A percentile compares a stretch with the other conserved stretches of the same genome.
phyloP scores from a whole-genome alignment of 169 alveolate species.

The Hepatocystis sp. region DNA sequence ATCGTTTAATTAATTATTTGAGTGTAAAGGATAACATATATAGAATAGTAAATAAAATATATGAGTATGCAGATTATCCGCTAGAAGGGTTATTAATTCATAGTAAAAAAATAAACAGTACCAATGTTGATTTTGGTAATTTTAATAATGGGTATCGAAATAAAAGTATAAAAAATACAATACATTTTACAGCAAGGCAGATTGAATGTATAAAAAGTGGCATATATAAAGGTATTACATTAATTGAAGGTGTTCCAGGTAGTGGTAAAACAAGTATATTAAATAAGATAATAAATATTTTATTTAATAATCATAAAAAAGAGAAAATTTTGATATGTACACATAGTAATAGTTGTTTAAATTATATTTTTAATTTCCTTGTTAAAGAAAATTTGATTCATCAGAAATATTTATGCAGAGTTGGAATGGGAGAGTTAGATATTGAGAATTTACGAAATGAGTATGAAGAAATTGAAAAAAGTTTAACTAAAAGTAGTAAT shows the following conservation, averaged over 20 bases:
- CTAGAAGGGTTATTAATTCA: slow-evolving; percentile 56
- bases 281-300: slow-evolving; percentile 91
- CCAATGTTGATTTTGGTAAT: slow-evolving; percentile 38
- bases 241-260: slow-evolving; percentile 97
- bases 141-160: slow-evolving; percentile 32
- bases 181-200: slow-evolving; percentile 87
- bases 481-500: slow-evolving; percentile 9
- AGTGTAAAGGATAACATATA: slow-evolving; percentile 60
- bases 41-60: slow-evolving; percentile 58
- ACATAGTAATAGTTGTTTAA: slow-evolving; percentile 92
- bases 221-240: slow-evolving; percentile 91
- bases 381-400: slow-evolving; percentile 89
- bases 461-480: slow-evolving; percentile 57
- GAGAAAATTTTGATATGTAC: slow-evolving; percentile 92
- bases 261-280: slow-evolving; percentile 93
- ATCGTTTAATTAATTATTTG: slow-evolving; percentile 13
- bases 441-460: slow-evolving; percentile 76
- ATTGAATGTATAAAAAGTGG: slow-evolving; percentile 93
- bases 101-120: slow-evolving; percentile 59
- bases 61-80: slow-evolving; percentile 67
- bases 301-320: slow-evolving; percentile 89
- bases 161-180: slow-evolving; percentile 53
- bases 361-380: slow-evolving; percentile 93
- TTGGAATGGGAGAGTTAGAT: slow-evolving; percentile 93
- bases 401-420: slow-evolving; percentile 92